These are phyloP conservation scores for Carex scoparia DNA, from an alignment of 176 grass and related monocot genomes.

Conservation along the genomic window DNA sequence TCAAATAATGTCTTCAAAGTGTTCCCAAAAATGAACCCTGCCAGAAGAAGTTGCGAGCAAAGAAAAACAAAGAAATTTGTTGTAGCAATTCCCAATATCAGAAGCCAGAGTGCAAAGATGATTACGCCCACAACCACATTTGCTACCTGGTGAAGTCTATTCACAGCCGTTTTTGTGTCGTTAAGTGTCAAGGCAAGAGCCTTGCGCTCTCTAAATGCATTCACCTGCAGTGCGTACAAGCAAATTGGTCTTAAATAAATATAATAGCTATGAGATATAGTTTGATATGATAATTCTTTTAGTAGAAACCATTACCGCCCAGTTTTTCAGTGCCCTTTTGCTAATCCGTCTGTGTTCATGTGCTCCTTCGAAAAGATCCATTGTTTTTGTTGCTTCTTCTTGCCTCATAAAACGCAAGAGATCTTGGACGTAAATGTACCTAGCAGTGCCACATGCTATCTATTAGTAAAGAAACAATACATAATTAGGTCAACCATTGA, in stretches of 20 bases:
- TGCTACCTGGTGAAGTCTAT: slow-evolving; percentile 94
- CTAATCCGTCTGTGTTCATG: slow-evolving; percentile 64
- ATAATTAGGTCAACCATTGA: neutral
- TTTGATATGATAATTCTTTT: neutral
- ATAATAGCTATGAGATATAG: neutral
- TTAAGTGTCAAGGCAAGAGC: slow-evolving; percentile 93
- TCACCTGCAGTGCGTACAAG: slow-evolving; percentile 41
- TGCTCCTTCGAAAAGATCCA: slow-evolving; percentile 82
- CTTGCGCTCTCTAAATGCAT: slow-evolving; percentile 82
- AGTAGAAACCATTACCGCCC: slow-evolving; percentile 49
- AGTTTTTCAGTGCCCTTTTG: slow-evolving; percentile 84
- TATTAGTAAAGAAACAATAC: neutral
- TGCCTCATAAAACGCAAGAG: slow-evolving; percentile 79
- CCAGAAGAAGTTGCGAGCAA: slow-evolving; percentile 69
- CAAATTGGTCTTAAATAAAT: neutral
- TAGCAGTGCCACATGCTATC: slow-evolving; percentile 17
- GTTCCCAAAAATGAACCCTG: slow-evolving; percentile 91
- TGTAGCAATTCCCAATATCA: slow-evolving; percentile 72
- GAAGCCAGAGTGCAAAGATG: slow-evolving; percentile 72
- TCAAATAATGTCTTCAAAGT: slow-evolving; percentile 86
- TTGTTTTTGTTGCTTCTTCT: slow-evolving; percentile 67
- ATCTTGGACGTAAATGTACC: slow-evolving; percentile 80
- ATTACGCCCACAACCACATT: slow-evolving; percentile 61
- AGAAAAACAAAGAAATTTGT: slow-evolving; percentile 70
- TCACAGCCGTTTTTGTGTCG: slow-evolving; percentile 95